Conservation (phyloP, 345 rosid genomes). For the Euphorbia lathyris region DNA sequence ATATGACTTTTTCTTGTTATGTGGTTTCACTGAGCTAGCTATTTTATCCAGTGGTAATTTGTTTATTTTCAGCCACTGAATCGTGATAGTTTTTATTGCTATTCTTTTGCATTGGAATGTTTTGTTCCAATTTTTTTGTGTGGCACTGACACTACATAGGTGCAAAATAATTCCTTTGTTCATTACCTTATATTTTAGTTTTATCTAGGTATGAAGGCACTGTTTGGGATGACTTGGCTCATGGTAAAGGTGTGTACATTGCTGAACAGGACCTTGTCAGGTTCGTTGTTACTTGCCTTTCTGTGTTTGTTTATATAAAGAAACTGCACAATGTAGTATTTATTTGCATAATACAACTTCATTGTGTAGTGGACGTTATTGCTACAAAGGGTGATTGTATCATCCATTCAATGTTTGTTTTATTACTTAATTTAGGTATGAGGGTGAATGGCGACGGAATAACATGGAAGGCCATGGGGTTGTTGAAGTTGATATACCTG, state of each 20-base stretch:
- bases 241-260: constrained; percentile 88
- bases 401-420: background rate
- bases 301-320: background rate
- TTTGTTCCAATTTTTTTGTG: background rate
- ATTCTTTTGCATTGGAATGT: background rate
- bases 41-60: background rate
- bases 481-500: constrained; percentile 88
- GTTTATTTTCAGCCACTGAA: background rate
- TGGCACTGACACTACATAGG: background rate
- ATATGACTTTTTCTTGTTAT: background rate
- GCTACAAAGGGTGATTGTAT: background rate
- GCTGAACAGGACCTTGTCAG: constrained; percentile 82
- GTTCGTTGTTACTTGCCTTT: constrained; percentile 24
- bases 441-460: constrained; percentile 96
- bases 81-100: background rate
- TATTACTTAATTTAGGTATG: constrained; percentile 51
- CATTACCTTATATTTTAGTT: constrained; percentile 11
- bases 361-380: background rate
- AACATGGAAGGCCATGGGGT: constrained; percentile 90
- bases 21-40: background rate
- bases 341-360: background rate
- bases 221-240: constrained; percentile 94
- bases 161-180: constrained; percentile 3
- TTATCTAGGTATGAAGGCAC: constrained; percentile 82
- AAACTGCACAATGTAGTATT: too few species aligned